A percentile compares a stretch with the other conserved stretches of the same genome.
These are phyloP conservation scores for Trichoderma atrobrunneum DNA, from an alignment of 2,329 filamentous ascomycete genomes.

Conservation along the genomic window DNA sequence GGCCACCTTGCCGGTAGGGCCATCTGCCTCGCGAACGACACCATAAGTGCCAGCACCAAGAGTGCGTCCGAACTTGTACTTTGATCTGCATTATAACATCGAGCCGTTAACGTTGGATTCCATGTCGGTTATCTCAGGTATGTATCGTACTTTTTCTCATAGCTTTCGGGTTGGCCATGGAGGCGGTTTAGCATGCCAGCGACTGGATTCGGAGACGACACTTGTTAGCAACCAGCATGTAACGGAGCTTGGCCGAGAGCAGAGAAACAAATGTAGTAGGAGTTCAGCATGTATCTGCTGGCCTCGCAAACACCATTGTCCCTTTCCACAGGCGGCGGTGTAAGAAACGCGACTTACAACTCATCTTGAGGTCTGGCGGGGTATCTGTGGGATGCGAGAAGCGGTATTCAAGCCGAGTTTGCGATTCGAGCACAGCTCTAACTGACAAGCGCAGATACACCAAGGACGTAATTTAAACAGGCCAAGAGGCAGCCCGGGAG, in stretches of 20 bases:
- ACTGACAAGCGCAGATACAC: too few relatives aligned
- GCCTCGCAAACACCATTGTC: neutral
- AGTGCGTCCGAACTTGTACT: conserved; percentile 89
- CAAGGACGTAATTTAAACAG: neutral
- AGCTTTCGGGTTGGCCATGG: conserved; percentile 94
- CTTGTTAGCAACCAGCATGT: neutral
- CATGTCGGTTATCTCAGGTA: neutral
- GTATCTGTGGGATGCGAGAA: conserved; percentile 1
- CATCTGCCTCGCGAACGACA: conserved; percentile 92
- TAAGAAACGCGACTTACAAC: conserved; percentile 35
- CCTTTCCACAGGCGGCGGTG: neutral
- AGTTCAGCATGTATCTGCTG: neutral
- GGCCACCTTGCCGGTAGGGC: conserved; percentile 79
- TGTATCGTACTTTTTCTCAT: conserved; percentile 82
- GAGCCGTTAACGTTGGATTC: conserved; percentile 11
- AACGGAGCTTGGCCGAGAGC: neutral
- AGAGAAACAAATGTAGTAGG: neutral
- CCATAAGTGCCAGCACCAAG: conserved; percentile 97
- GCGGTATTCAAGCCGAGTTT: neutral
- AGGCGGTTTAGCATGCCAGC: conserved; percentile 91
- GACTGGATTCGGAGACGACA: conserved; percentile 50
- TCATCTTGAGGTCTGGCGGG: conserved; percentile 33
- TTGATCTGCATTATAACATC: conserved; percentile 53
- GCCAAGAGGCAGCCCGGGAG: neutral
- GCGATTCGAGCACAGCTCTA: neutral